A percentile compares a stretch with the other conserved stretches of the same genome.
Evolutionary conservation across 129 eudicot species (phyloP).

Genomic region (Calendula officinalis): DNA sequence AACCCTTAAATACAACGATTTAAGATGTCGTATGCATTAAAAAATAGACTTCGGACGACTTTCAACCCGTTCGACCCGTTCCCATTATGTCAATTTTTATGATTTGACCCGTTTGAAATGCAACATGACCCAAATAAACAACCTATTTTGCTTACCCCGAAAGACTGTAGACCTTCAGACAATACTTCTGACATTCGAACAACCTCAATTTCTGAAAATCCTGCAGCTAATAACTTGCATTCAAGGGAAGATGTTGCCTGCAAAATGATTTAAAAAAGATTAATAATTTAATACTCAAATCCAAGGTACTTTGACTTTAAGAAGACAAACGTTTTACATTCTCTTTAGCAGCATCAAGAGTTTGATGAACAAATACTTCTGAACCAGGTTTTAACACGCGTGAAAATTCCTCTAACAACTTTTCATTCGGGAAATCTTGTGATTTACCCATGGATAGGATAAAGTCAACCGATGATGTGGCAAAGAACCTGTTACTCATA

Average conservation of each 20-base stretch:
- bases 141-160: conserved; percentile 41
- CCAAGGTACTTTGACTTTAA: neutral
- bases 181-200: conserved; percentile 23
- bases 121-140: no score
- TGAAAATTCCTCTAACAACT: conserved; percentile 44
- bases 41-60: neutral
- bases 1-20: neutral
- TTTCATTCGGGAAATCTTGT: conserved; percentile 49
- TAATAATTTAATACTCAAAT: neutral
- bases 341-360: conserved; percentile 21
- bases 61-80: neutral
- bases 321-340: conserved; percentile 26
- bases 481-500: conserved; percentile 37
- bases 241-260: conserved; percentile 53
- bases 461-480: conserved; percentile 58
- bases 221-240: conserved; percentile 57
- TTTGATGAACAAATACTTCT: conserved; percentile 36
- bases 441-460: conserved; percentile 44
- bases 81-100: neutral
- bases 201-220: conserved; percentile 54
- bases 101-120: neutral
- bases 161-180: conserved; percentile 41
- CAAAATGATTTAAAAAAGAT: conserved; percentile 18
- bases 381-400: conserved; percentile 74
- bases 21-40: neutral